A percentile compares a stretch with the other conserved stretches of the same genome.
These are phyloP conservation scores for Pichia sp. DNA, from an alignment of 1,139 yeast genomes.

Conservation along the genomic window DNA sequence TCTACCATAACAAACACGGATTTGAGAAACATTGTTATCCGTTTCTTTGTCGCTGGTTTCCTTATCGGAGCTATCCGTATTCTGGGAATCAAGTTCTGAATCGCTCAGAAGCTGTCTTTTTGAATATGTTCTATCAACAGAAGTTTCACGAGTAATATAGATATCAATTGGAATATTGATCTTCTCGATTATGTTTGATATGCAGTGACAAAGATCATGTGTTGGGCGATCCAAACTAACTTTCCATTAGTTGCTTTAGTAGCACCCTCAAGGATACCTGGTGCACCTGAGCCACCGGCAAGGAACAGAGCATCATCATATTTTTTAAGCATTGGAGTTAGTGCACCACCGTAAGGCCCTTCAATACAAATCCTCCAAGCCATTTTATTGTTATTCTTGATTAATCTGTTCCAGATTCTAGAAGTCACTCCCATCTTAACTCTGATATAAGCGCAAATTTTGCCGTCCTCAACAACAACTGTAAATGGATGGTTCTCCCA, in stretches of 20 bases:
- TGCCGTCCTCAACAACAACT: slow-evolving; percentile 21
- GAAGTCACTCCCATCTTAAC: slow-evolving; percentile 33
- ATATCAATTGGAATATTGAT: slow-evolving; percentile 14
- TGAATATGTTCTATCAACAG: neutral
- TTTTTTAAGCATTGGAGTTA: slow-evolving; percentile 30
- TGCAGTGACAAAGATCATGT: slow-evolving; percentile 6
- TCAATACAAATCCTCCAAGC: slow-evolving; percentile 42
- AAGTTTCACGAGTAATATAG: slow-evolving; percentile 18
- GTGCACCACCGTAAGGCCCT: slow-evolving; percentile 55
- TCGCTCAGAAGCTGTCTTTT: neutral
- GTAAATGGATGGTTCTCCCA: slow-evolving; percentile 43
- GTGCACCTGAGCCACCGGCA: slow-evolving; percentile 53
- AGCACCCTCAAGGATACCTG: slow-evolving; percentile 4
- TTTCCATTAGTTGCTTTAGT: slow-evolving; percentile 1
- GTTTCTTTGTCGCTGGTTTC: slow-evolving; percentile 1
- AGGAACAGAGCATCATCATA: slow-evolving; percentile 53
- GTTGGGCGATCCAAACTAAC: slow-evolving; percentile 11
- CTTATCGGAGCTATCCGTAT: neutral
- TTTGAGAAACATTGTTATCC: neutral
- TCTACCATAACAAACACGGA: slow-evolving; percentile 23
- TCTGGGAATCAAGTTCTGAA: neutral
- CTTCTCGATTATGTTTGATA: slow-evolving; percentile 8
- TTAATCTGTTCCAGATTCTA: slow-evolving; percentile 23
- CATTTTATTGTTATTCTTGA: slow-evolving; percentile 16
- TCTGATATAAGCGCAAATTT: slow-evolving; percentile 32